Percentiles rank a stretch among this genome's conserved stretches.
Conservation (phyloP, 306 rosid species). For the Sechiopsis laciniata region DNA sequence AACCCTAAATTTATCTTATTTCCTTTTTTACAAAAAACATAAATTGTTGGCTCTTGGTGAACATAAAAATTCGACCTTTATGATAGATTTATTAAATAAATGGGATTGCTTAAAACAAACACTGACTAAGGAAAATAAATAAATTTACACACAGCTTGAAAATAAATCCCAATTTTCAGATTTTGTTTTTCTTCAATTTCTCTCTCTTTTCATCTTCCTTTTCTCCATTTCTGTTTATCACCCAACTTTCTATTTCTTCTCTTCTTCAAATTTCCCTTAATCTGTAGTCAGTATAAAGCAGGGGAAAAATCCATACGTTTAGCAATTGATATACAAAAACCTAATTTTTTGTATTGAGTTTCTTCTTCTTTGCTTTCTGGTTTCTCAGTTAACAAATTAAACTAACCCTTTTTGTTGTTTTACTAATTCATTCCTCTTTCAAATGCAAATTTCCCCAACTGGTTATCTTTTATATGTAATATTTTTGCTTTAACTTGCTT, state of each 20-base stretch:
- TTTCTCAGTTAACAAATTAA: conserved; percentile 31
- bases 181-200: conserved; percentile 9
- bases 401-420: conserved; percentile 17
- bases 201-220: neutral
- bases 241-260: neutral
- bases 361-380: conserved; percentile 1
- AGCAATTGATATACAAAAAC: conserved; percentile 14
- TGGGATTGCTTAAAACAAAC: neutral
- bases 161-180: conserved; percentile 36
- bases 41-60: conserved; percentile 5
- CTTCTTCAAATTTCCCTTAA: conserved; percentile 20
- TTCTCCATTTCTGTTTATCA: neutral
- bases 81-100: conserved; percentile 1
- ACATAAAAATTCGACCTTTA: conserved; percentile 18
- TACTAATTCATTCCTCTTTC: conserved; percentile 24
- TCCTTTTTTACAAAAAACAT: neutral
- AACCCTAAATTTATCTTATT: conserved; percentile 16
- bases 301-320: conserved; percentile 11
- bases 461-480: conserved; percentile 49
- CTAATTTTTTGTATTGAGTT: conserved; percentile 4
- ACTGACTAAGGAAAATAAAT: neutral
- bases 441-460: conserved; percentile 43
- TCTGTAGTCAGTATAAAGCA: neutral
- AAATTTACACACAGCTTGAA: conserved; percentile 22
- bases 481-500: conserved; percentile 44